Evolutionary conservation across 305 asterid genomes (phyloP).

Genomic region (Fraxinus floribunda): DNA sequence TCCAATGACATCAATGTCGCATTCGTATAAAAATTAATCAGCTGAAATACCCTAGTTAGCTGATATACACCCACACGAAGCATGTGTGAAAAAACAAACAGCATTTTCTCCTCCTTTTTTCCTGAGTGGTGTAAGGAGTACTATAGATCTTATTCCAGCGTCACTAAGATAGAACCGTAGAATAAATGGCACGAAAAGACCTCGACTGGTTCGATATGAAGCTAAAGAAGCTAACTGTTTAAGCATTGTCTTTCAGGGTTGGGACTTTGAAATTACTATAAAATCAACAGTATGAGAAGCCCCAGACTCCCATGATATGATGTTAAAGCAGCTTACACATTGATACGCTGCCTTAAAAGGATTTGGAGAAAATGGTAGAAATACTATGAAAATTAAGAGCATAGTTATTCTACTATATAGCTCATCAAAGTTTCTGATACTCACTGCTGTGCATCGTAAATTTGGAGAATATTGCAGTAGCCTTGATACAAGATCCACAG

Average conservation of each 20-base stretch:
- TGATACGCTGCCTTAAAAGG: background rate
- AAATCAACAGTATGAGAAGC: background rate
- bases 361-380: background rate
- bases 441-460: slow-evolving; percentile 73
- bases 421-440: slow-evolving; percentile 14
- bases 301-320: background rate
- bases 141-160: background rate
- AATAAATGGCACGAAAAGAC: background rate
- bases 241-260: background rate
- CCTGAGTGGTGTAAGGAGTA: background rate
- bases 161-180: background rate
- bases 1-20: background rate
- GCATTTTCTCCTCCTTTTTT: no score
- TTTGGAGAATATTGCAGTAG: slow-evolving; percentile 71
- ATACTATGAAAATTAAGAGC: background rate
- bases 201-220: background rate
- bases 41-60: background rate
- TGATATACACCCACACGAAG: background rate
- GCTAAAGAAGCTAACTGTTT: background rate
- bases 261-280: background rate
- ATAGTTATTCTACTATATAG: background rate
- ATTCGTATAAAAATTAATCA: background rate
- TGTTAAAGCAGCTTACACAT: background rate
- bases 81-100: background rate
- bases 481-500: slow-evolving; percentile 71